Evolutionary conservation across 2,329 filamentous ascomycete species (phyloP).

Genomic region (Aureobasidium musti): DNA sequence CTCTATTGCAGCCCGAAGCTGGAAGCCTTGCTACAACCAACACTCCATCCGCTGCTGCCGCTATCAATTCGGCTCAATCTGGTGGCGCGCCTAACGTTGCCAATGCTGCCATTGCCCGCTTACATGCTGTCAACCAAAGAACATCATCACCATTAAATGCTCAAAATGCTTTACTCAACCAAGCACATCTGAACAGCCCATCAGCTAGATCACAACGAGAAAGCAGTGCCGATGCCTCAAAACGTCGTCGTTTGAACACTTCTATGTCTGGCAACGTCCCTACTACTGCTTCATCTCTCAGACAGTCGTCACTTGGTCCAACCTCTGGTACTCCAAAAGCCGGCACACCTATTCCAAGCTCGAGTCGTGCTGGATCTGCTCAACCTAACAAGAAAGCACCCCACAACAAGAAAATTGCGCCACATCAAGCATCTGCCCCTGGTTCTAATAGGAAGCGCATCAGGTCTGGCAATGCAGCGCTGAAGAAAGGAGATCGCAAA

Average conservation of each 20-base stretch:
- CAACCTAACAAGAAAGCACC: slow-evolving; percentile 51
- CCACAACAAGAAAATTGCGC: slow-evolving; percentile 57
- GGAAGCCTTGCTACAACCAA: slow-evolving; percentile 53
- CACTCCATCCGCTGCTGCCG: slow-evolving; percentile 54
- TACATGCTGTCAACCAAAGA: slow-evolving; percentile 34
- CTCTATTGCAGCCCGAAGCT: slow-evolving; percentile 54
- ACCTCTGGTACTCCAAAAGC: slow-evolving; percentile 61
- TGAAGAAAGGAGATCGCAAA: slow-evolving; percentile 39
- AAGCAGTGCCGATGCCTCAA: slow-evolving; percentile 52
- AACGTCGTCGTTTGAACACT: slow-evolving; percentile 60
- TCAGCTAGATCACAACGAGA: slow-evolving; percentile 38
- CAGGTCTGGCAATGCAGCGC: slow-evolving; percentile 20
- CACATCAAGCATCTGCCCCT: slow-evolving; percentile 46
- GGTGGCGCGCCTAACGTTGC: slow-evolving; percentile 56
- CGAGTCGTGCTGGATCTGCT: slow-evolving; percentile 60
- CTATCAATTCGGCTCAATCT: slow-evolving; percentile 53
- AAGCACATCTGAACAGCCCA: slow-evolving; percentile 32
- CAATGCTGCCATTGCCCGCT: slow-evolving; percentile 52
- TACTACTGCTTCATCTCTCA: slow-evolving; percentile 56
- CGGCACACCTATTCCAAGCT: slow-evolving; percentile 50
- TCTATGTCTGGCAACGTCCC: slow-evolving; percentile 56
- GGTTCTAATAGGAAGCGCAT: slow-evolving; percentile 34
- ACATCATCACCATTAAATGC: slow-evolving; percentile 29
- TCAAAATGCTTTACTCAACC: slow-evolving; percentile 31
- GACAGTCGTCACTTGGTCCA: slow-evolving; percentile 63